Percentiles rank a stretch among this genome's conserved stretches.
Evolutionary conservation across 176 grass and related monocot genomes (phyloP).

Genomic region (Raddia guianensis): DNA sequence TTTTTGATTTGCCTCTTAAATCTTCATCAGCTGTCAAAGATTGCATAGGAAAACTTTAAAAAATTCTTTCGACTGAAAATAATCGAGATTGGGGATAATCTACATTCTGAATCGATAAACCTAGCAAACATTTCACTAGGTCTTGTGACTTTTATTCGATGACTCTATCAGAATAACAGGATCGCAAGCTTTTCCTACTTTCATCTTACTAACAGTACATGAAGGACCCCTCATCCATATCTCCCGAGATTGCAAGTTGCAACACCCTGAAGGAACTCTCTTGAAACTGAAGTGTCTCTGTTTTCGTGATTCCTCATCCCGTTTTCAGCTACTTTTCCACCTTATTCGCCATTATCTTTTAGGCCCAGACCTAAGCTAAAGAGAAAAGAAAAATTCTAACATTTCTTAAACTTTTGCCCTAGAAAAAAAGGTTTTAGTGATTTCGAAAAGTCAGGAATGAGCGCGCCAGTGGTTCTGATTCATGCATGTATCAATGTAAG

Average conservation of each 20-base stretch:
- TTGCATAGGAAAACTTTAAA: not conserved
- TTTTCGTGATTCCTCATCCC: not conserved
- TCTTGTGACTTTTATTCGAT: slow-evolving; percentile 6
- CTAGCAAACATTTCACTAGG: slow-evolving; percentile 22
- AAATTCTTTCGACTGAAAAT: not conserved
- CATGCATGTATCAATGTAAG: not conserved
- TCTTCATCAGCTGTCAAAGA: not conserved
- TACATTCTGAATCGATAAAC: not conserved
- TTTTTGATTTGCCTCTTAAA: too few relatives aligned
- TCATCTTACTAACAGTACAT: not conserved
- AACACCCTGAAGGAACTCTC: slow-evolving; percentile 2
- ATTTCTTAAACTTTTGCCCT: not conserved
- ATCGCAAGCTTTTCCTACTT: not conserved
- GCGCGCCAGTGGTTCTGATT: not conserved
- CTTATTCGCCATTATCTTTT: slow-evolving; percentile 2
- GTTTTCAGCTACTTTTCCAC: not conserved
- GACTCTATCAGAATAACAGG: not conserved
- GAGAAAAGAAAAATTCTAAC: not conserved
- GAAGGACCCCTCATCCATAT: not conserved
- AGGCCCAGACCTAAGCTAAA: not conserved
- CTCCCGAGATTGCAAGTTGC: not conserved
- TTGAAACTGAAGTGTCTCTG: not conserved
- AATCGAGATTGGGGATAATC: slow-evolving; percentile 1
- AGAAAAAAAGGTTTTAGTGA: too few relatives aligned
- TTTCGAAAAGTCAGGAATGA: not conserved